A percentile compares a stretch with the other conserved stretches of the same genome.
Evolutionary conservation across 75 land plant genomes (phyloP).

Genomic region (Adiantum capillusveneris): DNA sequence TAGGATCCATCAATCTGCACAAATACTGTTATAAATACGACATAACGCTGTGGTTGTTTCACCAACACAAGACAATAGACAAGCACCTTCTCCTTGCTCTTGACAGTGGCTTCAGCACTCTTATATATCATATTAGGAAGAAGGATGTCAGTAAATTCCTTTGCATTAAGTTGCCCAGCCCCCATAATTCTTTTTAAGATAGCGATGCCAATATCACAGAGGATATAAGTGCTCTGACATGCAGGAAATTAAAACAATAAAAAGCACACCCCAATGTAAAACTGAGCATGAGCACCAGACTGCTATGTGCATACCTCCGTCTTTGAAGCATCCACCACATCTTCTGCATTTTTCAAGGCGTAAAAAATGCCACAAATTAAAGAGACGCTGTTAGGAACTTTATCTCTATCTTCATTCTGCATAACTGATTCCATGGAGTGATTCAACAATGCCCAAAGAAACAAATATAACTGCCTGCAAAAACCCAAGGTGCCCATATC

Average conservation of each 20-base stretch:
- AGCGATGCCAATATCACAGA: constrained; percentile 65
- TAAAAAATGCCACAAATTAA: constrained; percentile 50
- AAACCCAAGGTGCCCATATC: background rate
- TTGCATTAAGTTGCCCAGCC: constrained; percentile 12
- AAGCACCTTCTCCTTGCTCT: constrained; percentile 19
- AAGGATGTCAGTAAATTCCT: constrained; percentile 8
- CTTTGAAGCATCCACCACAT: constrained; percentile 46
- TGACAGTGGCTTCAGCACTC: constrained; percentile 20
- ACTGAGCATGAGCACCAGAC: background rate
- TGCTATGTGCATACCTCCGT: constrained; percentile 36
- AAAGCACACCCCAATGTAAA: background rate
- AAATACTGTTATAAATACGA: background rate
- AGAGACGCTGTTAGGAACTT: constrained; percentile 36
- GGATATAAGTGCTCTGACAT: constrained; percentile 46
- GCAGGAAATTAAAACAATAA: background rate
- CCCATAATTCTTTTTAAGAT: constrained; percentile 41
- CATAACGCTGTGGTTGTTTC: constrained; percentile 4
- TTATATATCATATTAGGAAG: constrained; percentile 41
- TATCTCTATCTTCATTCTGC: constrained; percentile 18
- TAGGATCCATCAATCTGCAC: constrained; percentile 2
- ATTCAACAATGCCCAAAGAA: constrained; percentile 57
- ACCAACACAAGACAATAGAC: no score
- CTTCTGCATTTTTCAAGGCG: constrained; percentile 61
- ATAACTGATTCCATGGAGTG: constrained; percentile 41
- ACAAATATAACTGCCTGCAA: constrained; percentile 64